These are phyloP conservation scores for Pyropia haitanensis DNA, from an alignment of 23 red algal genomes.

Conservation along the genomic window DNA sequence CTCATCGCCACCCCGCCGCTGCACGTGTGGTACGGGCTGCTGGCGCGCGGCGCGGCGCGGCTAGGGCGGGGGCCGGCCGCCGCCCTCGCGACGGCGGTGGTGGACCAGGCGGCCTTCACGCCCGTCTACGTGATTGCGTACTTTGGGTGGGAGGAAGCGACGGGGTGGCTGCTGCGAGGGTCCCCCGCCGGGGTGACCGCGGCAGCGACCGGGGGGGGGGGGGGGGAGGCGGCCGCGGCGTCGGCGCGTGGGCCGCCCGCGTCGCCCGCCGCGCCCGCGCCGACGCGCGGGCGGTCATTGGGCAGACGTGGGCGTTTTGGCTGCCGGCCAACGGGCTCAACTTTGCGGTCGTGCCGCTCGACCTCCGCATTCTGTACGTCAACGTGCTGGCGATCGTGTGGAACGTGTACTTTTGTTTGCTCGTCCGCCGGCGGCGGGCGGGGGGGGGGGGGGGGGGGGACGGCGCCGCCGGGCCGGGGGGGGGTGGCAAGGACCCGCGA, in stretches of 20 bases:
- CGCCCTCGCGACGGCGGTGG: background rate
- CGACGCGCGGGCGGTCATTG: background rate
- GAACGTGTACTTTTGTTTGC: constrained; percentile 15
- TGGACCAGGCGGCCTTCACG: constrained; percentile 15
- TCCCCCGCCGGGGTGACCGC: background rate
- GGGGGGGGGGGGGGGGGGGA: too few relatives aligned
- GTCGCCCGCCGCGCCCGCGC: too few relatives aligned
- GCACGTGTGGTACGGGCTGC: background rate
- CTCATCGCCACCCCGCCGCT: background rate
- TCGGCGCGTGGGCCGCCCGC: too few relatives aligned
- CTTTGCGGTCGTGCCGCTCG: constrained; percentile 10
- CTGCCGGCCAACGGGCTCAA: constrained; percentile 13
- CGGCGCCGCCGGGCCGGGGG: too few relatives aligned
- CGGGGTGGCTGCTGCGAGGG: background rate
- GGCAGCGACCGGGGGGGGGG: too few relatives aligned
- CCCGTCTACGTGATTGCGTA: constrained; percentile 5
- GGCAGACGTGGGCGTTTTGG: constrained; percentile 19
- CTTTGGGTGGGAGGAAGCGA: constrained; percentile 9
- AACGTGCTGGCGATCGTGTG: constrained; percentile 15
- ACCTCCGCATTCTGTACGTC: constrained; percentile 9
- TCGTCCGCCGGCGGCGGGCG: background rate
- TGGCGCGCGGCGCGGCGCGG: background rate
- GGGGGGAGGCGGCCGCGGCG: too few relatives aligned
- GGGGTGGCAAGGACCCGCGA: too few relatives aligned
- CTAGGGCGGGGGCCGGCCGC: background rate